Base-by-base conservation (phyloP, 2,329 filamentous ascomycete genomes). In the Teratosphaeria pseudoeucalypti region DNA sequence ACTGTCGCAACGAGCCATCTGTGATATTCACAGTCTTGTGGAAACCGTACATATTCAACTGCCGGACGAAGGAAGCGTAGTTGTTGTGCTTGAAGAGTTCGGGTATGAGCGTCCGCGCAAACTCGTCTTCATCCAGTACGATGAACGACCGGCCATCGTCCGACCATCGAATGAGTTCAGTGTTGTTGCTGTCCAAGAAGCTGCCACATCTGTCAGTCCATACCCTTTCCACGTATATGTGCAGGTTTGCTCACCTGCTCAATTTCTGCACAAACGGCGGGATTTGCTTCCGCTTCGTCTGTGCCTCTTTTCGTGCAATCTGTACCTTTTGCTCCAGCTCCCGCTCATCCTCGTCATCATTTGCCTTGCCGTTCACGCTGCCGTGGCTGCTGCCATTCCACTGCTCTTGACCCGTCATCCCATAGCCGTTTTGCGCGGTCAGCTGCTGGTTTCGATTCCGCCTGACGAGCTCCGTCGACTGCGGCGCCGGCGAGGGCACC, bases 241-340 rank as follows among this genome's bases (percentile, higher is more conserved):
- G 19, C 19, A 26, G 7, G 39, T 56, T 57, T 53, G 70, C 83
- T 77, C 78, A 95, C 92, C 92, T 97, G 85, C 91, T 95, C 58
- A 99, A 77, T 72, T 99, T 99, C 74, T 96, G 92, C 52, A 99
- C 92, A 78, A 99, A 99, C 0, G 94, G 92, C 0, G 94, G 92
- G 11, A 99, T 97, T 70, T 95, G 89, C 75, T 97, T 97, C 68
- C 92, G 82, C 75, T 96, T 97, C 16, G 87, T 82, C 72, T 92
- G 88, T 0, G 92, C 87, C 60, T 97, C 94, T 70, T 87, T 85
- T 78, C 95, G 96, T 9, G 91, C 91, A 62, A 88, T 79, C 64
- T 87, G 81, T 26, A 91, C 92, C 74, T 85, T 85, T 71, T 88
- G 85, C 70, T 95, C 90, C 62, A 96, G 76, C 58, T 88, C 80